A percentile compares a stretch with the other conserved stretches of the same genome.
Evolutionary conservation across 441 rosid species (phyloP).

Genomic region (Populus trichocarpa): DNA sequence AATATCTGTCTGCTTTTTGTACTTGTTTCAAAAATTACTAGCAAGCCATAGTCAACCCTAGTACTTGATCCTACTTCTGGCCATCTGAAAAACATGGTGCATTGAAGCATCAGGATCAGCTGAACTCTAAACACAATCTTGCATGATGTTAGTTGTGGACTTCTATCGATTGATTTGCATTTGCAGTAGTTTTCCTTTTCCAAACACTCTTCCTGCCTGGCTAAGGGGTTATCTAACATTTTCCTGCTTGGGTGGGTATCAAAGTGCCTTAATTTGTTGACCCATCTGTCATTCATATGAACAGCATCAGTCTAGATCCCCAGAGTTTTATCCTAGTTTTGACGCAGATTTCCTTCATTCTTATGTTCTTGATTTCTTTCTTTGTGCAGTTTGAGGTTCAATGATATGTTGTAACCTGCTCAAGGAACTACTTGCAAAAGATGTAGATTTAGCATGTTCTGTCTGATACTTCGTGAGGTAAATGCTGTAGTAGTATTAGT

Average conservation of each 20-base stretch:
- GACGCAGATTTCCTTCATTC: not conserved
- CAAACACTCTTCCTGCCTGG: not conserved
- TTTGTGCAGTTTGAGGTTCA: constrained; percentile 32
- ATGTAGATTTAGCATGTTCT: constrained; percentile 36
- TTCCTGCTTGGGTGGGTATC: not conserved
- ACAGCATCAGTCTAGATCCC: not conserved
- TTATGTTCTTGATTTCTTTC: not conserved
- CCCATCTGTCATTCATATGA: too few relatives aligned
- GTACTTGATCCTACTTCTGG: not conserved
- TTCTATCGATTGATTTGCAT: not conserved
- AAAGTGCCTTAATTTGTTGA: not conserved
- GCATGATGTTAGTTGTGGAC: not conserved
- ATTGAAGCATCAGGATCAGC: not conserved
- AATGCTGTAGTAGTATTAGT: constrained; percentile 21
- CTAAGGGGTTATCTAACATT: not conserved
- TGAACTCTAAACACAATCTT: not conserved
- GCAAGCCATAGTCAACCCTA: not conserved
- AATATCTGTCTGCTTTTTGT: not conserved
- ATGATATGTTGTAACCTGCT: constrained; percentile 29
- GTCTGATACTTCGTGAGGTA: constrained; percentile 29
- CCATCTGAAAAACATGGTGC: not conserved
- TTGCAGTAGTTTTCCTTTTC: not conserved
- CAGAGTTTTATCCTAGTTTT: too few relatives aligned
- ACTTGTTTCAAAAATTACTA: not conserved
- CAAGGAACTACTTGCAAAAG: constrained; percentile 28